Evolutionary conservation across 192 early-diverging fungal genomes (phyloP).

Genomic region (Coemansia sp.): DNA sequence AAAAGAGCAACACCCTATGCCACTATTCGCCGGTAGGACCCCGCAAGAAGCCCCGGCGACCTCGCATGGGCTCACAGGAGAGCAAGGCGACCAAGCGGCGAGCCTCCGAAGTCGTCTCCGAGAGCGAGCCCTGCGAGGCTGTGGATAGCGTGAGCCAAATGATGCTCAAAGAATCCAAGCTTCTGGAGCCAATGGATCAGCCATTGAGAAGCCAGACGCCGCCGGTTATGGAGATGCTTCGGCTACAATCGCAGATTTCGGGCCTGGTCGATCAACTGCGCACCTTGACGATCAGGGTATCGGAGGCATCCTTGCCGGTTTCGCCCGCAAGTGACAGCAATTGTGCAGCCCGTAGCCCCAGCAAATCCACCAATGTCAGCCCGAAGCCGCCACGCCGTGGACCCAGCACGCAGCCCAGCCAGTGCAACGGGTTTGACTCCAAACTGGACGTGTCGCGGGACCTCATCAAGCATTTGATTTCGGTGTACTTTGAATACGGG

Average conservation of each 20-base stretch:
- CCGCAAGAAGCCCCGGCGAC: constrained; percentile 40
- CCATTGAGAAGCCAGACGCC: neutral
- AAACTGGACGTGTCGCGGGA: constrained; percentile 40
- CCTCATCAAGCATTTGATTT: constrained; percentile 42
- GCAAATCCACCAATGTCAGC: too few species aligned
- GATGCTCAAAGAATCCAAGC: constrained; percentile 24
- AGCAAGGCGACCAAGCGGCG: constrained; percentile 20
- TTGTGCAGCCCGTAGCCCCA: too few species aligned
- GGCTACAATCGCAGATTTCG: constrained; percentile 51
- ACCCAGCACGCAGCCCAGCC: too few species aligned
- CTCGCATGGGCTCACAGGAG: neutral
- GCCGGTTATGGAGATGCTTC: constrained; percentile 50
- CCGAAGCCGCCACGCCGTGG: too few species aligned
- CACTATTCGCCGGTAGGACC: constrained; percentile 42
- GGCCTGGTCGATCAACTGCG: constrained; percentile 46
- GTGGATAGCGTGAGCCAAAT: constrained; percentile 34
- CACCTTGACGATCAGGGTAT: constrained; percentile 36
- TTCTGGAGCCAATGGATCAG: constrained; percentile 11
- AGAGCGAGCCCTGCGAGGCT: neutral
- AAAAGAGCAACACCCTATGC: constrained; percentile 31
- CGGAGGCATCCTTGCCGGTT: constrained; percentile 12
- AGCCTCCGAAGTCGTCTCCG: constrained; percentile 5
- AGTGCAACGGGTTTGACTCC: neutral
- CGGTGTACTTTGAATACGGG: constrained; percentile 43
- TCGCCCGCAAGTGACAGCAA: too few species aligned